Base-by-base conservation (phyloP, 169 alveolate genomes). In the Plasmodium berghei region DNA sequence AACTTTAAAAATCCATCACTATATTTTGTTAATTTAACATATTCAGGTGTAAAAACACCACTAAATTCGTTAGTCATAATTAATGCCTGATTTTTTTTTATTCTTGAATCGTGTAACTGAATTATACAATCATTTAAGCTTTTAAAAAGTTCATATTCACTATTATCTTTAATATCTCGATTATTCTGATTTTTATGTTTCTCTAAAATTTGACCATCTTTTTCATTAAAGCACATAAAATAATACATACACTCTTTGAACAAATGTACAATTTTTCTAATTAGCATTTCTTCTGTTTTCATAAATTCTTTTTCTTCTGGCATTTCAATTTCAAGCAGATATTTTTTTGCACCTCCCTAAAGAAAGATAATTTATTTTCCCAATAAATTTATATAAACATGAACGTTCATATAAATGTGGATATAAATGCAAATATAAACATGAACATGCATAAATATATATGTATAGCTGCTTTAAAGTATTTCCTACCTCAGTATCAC, bases 231-330 rank as follows among this genome's bases (percentile, higher is more conserved):
- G 22, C 90, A 54, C 90, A 83, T 83, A 46, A 69, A 83, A 61
- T 83, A 83, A 34, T 69, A 70, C 90, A 83, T 83, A 48, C 90
- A 40, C 18, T 83, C 90, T 69, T 83, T 83, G 45, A 83, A 83
- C 16, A 83, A 49, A 22, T 34, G 58, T 26, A 83, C 90, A 26
- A 83, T 67, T 24, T 69, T 83, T 54, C 90, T 54, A 10, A 67
- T 54, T 58, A 83, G 34, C 2, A 20, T n/a, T 1, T 83, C 90
- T 63, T 83, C 72, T 8, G 67, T 73, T 48, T 83, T 26, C 16
- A 34, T 49, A 1, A 83, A 59, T 62, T 83, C 55, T 22, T 83
- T 56, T 56, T 56, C 90, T 14, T 66, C 71, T 0, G 40, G 34
- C 46, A 67, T 83, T 69, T 83, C 90, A 5, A 83, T 55, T 28